Evolutionary conservation across 2,329 filamentous ascomycete species (phyloP).

Genomic region (Epichloe festucae): DNA sequence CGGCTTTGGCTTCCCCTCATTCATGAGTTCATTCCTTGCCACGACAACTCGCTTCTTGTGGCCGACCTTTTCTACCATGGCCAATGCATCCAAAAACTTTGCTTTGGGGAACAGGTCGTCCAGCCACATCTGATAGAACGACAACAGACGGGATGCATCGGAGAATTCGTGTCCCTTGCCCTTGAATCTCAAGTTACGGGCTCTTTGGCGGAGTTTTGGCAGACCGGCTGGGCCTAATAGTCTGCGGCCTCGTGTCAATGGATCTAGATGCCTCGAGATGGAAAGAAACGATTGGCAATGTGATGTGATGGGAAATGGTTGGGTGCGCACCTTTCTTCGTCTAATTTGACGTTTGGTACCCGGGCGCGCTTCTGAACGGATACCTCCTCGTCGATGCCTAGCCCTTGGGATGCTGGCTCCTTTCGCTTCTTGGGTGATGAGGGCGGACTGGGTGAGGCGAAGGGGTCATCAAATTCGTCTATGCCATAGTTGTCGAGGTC

Average conservation of each 20-base stretch:
- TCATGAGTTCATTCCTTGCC: constrained; percentile 71
- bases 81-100: constrained; percentile 78
- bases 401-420: constrained; percentile 30
- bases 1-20: constrained; percentile 51
- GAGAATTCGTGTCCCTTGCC: constrained; percentile 95
- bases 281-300: not conserved
- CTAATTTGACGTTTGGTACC: constrained; percentile 67
- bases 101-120: constrained; percentile 93
- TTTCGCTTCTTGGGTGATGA: constrained; percentile 34
- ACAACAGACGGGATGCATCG: constrained; percentile 68
- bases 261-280: not conserved
- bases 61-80: constrained; percentile 86
- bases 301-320: not conserved
- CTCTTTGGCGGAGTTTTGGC: constrained; percentile 61
- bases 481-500: constrained; percentile 68
- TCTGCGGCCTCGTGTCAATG: constrained; percentile 27
- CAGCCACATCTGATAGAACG: constrained; percentile 92
- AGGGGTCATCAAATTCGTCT: constrained; percentile 38
- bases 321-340: constrained; percentile 53
- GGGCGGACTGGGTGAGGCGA: constrained; percentile 32
- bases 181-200: constrained; percentile 64
- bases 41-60: constrained; percentile 69
- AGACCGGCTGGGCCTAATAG: constrained; percentile 77
- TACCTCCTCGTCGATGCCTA: constrained; percentile 81
- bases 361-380: constrained; percentile 64